These are phyloP conservation scores for Aspergillus sclerotioniger DNA, from an alignment of 495 filamentous ascomycete species.

Conservation along the genomic window DNA sequence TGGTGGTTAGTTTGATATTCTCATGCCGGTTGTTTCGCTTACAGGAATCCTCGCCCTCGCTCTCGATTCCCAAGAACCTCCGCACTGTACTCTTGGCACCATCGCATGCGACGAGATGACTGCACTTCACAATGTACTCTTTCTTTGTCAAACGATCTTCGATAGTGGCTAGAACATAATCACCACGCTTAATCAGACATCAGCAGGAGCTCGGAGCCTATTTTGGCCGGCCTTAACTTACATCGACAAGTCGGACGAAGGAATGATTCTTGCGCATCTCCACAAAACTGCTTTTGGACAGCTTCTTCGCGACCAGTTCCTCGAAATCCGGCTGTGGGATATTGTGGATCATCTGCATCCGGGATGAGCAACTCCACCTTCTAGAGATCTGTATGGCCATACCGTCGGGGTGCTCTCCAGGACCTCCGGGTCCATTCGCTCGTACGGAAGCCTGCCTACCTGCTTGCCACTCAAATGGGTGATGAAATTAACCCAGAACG, in stretches of 20 bases:
- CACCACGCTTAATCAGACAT: slow-evolving; percentile 10
- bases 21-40: slow-evolving; percentile 6
- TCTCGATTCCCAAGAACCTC: slow-evolving; percentile 27
- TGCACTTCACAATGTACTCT: slow-evolving; percentile 21
- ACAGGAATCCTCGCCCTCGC: slow-evolving; percentile 40
- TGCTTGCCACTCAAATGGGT: slow-evolving; percentile 26
- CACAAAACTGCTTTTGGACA: slow-evolving; percentile 9
- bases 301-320: slow-evolving; percentile 10
- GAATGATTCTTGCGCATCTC: slow-evolving; percentile 27
- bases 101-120: slow-evolving; percentile 38
- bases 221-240: slow-evolving; percentile 3
- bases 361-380: not conserved
- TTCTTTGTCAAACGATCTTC: slow-evolving; percentile 18
- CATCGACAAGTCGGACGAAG: slow-evolving; percentile 21
- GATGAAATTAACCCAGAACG: slow-evolving; percentile 30
- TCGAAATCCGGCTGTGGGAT: slow-evolving; percentile 32
- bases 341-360: slow-evolving; percentile 32
- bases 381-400: not conserved
- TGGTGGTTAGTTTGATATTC: not conserved
- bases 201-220: not conserved
- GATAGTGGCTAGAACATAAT: slow-evolving; percentile 20
- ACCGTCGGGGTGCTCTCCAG: slow-evolving; percentile 29
- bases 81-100: slow-evolving; percentile 37
- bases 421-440: slow-evolving; percentile 30
- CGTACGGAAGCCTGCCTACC: slow-evolving; percentile 30